A percentile compares a stretch with the other conserved stretches of the same genome.
phyloP scores from a whole-genome alignment of 177 flowering plant genomes.

The Vitis hybrid region DNA sequence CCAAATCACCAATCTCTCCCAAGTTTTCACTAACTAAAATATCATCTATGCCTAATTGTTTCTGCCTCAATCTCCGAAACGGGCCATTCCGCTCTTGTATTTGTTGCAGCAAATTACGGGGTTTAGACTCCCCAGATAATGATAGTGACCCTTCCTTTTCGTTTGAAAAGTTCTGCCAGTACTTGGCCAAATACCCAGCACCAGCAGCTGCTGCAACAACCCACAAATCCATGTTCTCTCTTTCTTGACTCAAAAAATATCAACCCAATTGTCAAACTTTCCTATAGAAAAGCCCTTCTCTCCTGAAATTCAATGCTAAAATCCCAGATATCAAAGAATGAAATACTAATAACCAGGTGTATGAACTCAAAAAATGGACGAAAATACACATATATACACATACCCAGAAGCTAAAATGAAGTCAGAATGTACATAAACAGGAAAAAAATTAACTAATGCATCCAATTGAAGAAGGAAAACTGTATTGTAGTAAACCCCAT shows the following conservation, averaged over 20 bases:
- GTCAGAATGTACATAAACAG: too few relatives aligned
- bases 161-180: conserved; percentile 26
- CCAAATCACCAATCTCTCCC: conserved; percentile 9
- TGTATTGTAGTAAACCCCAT: too few relatives aligned
- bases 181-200: conserved; percentile 57
- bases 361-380: too few relatives aligned
- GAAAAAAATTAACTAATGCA: too few relatives aligned
- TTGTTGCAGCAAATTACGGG: conserved; percentile 3
- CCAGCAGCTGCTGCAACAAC: conserved; percentile 60
- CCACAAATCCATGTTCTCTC: conserved; percentile 53
- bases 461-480: too few relatives aligned
- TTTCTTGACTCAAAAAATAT: conserved; percentile 15
- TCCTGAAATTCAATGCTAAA: too few relatives aligned
- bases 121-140: conserved; percentile 8
- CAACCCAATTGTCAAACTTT: too few relatives aligned
- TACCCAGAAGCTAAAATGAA: too few relatives aligned
- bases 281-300: too few relatives aligned
- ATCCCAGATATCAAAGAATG: too few relatives aligned
- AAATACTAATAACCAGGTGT: too few relatives aligned
- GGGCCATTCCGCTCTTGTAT: background rate
- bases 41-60: conserved; percentile 10
- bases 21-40: conserved; percentile 18
- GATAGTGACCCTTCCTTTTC: conserved; percentile 28
- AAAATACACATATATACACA: too few relatives aligned
- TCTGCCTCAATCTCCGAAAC: conserved; percentile 14